Percentiles rank a stretch among this genome's conserved stretches.
These are phyloP conservation scores for Pyrenula aspistea DNA, from an alignment of 495 filamentous ascomycete genomes.

Conservation along the genomic window DNA sequence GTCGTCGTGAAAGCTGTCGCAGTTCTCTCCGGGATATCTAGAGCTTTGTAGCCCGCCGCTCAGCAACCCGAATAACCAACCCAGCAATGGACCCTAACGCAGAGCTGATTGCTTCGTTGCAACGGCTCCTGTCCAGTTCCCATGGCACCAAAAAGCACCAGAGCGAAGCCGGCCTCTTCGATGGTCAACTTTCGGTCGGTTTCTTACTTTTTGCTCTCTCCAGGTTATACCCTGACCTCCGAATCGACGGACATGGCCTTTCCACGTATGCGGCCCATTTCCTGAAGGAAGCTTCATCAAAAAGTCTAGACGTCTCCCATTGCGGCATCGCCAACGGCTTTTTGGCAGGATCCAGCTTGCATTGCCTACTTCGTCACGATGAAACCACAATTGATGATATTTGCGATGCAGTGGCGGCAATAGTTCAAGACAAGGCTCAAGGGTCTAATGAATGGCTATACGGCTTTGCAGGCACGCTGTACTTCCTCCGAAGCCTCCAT, in stretches of 20 bases:
- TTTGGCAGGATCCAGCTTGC: constrained; percentile 38
- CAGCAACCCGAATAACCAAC: no score
- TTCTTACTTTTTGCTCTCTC: constrained; percentile 45
- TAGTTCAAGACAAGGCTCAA: constrained; percentile 17
- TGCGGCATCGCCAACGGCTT: constrained; percentile 47
- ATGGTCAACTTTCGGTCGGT: constrained; percentile 46
- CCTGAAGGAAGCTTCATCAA: constrained; percentile 31
- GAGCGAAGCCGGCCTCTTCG: constrained; percentile 40
- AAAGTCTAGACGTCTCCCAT: constrained; percentile 9
- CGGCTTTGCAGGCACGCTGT: constrained; percentile 49
- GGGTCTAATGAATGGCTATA: constrained; percentile 41
- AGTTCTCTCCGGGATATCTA: no score
- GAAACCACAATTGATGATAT: constrained; percentile 26
- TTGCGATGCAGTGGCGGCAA: constrained; percentile 22
- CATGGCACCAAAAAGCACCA: background rate
- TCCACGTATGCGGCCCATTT: constrained; percentile 22
- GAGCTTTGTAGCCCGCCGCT: no score
- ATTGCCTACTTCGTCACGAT: constrained; percentile 33
- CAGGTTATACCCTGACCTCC: constrained; percentile 28
- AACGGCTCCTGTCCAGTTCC: background rate
- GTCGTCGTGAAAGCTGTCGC: no score
- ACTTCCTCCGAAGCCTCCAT: constrained; percentile 33
- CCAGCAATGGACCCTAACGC: background rate
- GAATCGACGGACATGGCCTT: background rate
- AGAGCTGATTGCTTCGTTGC: background rate